Percentiles rank a stretch among this genome's conserved stretches.
These are phyloP conservation scores for Aureobasidium sp. DNA, from an alignment of 2,329 filamentous ascomycete genomes.

Conservation along the genomic window DNA sequence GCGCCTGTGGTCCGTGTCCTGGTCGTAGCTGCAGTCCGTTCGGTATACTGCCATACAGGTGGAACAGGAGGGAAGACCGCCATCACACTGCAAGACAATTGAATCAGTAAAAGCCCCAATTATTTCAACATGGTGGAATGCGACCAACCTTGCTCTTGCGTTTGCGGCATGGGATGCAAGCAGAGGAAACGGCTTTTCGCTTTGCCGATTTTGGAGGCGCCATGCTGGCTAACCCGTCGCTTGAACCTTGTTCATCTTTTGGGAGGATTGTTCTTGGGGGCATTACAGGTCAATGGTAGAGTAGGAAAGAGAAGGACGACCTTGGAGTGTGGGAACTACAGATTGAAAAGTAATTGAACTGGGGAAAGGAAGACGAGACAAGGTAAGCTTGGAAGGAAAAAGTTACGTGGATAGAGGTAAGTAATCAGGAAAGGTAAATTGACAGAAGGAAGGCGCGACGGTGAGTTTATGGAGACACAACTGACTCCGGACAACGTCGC, in stretches of 20 bases:
- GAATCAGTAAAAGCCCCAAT: neutral
- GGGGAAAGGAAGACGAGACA: neutral
- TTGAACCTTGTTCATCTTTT: slow-evolving; percentile 14
- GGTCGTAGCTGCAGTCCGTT: slow-evolving; percentile 42
- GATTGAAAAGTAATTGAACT: neutral
- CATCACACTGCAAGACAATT: slow-evolving; percentile 36
- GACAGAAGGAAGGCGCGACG: neutral
- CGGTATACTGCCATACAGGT: slow-evolving; percentile 44
- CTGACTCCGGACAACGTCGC: neutral
- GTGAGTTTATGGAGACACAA: slow-evolving; percentile 6
- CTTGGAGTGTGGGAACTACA: neutral
- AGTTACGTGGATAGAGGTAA: neutral
- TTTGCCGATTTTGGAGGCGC: slow-evolving; percentile 21
- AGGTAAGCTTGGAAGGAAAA: neutral
- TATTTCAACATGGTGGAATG: neutral
- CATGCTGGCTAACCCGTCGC: neutral
- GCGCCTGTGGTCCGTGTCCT: slow-evolving; percentile 38
- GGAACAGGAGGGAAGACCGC: slow-evolving; percentile 38
- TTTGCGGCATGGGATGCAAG: slow-evolving; percentile 42
- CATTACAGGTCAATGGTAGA: neutral
- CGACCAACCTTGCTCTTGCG: slow-evolving; percentile 39
- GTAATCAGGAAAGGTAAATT: slow-evolving; percentile 1
- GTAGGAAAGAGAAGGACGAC: neutral
- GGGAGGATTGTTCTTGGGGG: slow-evolving; percentile 11
- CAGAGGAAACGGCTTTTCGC: slow-evolving; percentile 30